These are phyloP conservation scores for Noccaea bulbosa DNA, from an alignment of 345 rosid genomes.

Conservation along the genomic window DNA sequence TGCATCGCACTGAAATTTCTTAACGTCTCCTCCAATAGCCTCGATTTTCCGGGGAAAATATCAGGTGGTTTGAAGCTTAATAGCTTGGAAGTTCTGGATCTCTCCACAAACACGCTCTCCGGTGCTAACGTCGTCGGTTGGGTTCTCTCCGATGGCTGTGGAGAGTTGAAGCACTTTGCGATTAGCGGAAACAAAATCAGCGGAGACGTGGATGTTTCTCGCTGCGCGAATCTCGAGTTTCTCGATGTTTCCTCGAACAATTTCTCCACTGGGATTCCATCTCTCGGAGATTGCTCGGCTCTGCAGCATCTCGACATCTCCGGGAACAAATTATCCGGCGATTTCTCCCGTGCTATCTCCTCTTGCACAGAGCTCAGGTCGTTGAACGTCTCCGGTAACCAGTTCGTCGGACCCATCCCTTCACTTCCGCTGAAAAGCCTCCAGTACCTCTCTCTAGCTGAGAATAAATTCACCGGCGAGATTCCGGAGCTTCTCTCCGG, in stretches of 20 bases:
- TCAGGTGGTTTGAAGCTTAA: slow-evolving; percentile 54
- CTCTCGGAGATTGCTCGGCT: slow-evolving; percentile 67
- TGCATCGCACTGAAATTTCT: slow-evolving; percentile 62
- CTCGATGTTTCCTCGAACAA: slow-evolving; percentile 81
- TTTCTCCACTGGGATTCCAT: slow-evolving; percentile 58
- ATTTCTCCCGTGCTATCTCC: slow-evolving; percentile 59
- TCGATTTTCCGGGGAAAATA: slow-evolving; percentile 52
- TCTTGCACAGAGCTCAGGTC: slow-evolving; percentile 60
- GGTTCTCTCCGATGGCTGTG: slow-evolving; percentile 64
- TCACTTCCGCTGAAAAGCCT: slow-evolving; percentile 56
- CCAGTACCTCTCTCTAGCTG: slow-evolving; percentile 57
- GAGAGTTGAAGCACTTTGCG: slow-evolving; percentile 51
- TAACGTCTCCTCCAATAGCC: slow-evolving; percentile 63
- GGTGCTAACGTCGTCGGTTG: slow-evolving; percentile 59
- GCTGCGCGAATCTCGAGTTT: slow-evolving; percentile 58
- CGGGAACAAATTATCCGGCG: slow-evolving; percentile 65
- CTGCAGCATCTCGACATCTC: slow-evolving; percentile 80
- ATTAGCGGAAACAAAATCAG: slow-evolving; percentile 68
- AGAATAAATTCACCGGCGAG: slow-evolving; percentile 64
- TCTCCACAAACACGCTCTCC: slow-evolving; percentile 64
- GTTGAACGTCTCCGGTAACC: slow-evolving; percentile 70
- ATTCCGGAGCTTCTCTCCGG: slow-evolving; percentile 66
- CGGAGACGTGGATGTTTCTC: slow-evolving; percentile 72
- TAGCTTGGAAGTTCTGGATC: slow-evolving; percentile 68
- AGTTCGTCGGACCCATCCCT: slow-evolving; percentile 69